Evolutionary conservation across 2,329 filamentous ascomycete species (phyloP).

Genomic region (Cladosporium sp.): DNA sequence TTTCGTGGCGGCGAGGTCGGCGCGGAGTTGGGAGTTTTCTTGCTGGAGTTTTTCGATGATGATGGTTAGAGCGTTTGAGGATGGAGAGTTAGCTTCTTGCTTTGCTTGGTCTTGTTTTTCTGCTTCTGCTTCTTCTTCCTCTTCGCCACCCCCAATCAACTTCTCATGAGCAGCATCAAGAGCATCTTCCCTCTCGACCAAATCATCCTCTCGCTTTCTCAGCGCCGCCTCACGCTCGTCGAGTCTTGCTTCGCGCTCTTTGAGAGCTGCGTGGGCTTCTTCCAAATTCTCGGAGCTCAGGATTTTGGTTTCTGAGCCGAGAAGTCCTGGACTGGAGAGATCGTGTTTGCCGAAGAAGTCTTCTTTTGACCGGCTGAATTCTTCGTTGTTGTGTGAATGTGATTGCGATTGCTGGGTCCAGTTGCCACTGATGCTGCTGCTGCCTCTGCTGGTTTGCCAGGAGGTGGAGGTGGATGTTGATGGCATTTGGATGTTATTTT

Average conservation of each 20-base stretch:
- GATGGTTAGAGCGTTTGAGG: not conserved
- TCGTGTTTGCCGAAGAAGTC: too few relatives aligned
- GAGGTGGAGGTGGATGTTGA: too few relatives aligned
- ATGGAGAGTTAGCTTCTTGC: too few relatives aligned
- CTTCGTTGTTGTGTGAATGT: too few relatives aligned
- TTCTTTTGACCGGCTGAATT: too few relatives aligned
- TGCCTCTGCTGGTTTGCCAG: too few relatives aligned
- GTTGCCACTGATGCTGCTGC: too few relatives aligned
- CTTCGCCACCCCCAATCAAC: not conserved
- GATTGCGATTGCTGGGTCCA: too few relatives aligned
- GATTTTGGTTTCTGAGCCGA: too few relatives aligned
- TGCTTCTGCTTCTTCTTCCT: not conserved
- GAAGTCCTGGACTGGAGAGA: too few relatives aligned
- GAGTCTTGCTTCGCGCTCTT: constrained; percentile 3
- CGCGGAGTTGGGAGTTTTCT: not conserved
- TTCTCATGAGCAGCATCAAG: constrained; percentile 6
- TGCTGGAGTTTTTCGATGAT: constrained; percentile 2
- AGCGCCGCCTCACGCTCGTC: constrained; percentile 6
- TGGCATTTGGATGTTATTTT: too few relatives aligned
- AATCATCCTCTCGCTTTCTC: not conserved
- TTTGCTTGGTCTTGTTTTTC: not conserved
- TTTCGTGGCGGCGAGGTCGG: constrained; percentile 2
- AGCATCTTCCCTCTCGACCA: not conserved
- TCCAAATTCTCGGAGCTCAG: not conserved
- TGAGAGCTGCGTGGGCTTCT: not conserved